A percentile compares a stretch with the other conserved stretches of the same genome.
These are phyloP conservation scores for Cylindrotheca closterium DNA, from an alignment of 108 stramenopile genomes.

Conservation along the genomic window DNA sequence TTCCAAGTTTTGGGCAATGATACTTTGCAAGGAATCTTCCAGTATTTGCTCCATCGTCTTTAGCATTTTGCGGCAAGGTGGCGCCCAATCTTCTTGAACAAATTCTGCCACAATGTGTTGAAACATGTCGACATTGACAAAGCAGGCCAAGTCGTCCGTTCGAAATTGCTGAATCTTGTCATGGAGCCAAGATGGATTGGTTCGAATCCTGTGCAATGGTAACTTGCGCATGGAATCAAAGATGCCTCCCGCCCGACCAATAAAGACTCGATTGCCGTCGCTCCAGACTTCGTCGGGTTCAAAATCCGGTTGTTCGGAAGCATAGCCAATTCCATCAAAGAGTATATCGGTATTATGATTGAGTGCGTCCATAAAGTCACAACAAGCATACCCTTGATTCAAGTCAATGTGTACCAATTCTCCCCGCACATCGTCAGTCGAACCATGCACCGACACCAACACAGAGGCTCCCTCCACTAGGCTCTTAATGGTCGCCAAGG, in stretches of 20 bases:
- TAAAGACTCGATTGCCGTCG: slow-evolving; percentile 51
- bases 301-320: slow-evolving; percentile 21
- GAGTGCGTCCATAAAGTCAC: slow-evolving; percentile 32
- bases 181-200: slow-evolving; percentile 62
- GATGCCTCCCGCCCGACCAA: slow-evolving; percentile 38
- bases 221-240: slow-evolving; percentile 53
- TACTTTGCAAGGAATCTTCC: slow-evolving; percentile 4
- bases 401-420: slow-evolving; percentile 43
- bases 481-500: slow-evolving; percentile 29
- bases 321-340: slow-evolving; percentile 40
- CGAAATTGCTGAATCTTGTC: slow-evolving; percentile 51
- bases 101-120: slow-evolving; percentile 59
- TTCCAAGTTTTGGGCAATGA: slow-evolving; percentile 2
- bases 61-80: slow-evolving; percentile 31
- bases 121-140: slow-evolving; percentile 67
- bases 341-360: slow-evolving; percentile 37
- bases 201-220: slow-evolving; percentile 38
- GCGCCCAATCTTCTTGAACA: slow-evolving; percentile 63
- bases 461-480: slow-evolving; percentile 46
- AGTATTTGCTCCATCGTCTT: slow-evolving; percentile 15
- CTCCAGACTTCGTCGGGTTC: slow-evolving; percentile 51
- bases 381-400: slow-evolving; percentile 32
- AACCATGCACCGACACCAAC: slow-evolving; percentile 21
- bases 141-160: slow-evolving; percentile 68
- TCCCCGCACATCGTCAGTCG: slow-evolving; percentile 33